phyloP scores from a whole-genome alignment of 129 eudicot species.

The Scalesia atractyloides region DNA sequence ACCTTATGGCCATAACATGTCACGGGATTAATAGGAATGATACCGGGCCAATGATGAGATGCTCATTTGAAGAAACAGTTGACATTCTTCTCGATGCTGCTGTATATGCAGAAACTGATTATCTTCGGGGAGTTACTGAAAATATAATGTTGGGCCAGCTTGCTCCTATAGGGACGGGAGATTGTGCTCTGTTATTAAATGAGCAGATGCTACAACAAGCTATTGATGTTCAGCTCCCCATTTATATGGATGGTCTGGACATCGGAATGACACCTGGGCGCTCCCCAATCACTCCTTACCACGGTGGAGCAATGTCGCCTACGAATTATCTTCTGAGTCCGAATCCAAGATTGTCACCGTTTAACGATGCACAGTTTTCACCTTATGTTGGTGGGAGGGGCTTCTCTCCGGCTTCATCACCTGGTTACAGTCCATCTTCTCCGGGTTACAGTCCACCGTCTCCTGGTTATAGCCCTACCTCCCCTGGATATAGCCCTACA shows the following conservation, averaged over 20 bases:
- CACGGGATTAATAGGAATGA: constrained; percentile 92
- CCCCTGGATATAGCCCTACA: constrained; percentile 73
- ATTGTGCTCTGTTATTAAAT: constrained; percentile 69
- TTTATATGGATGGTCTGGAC: constrained; percentile 92
- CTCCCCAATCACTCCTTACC: constrained; percentile 89
- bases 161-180: constrained; percentile 98
- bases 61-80: constrained; percentile 95
- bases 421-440: constrained; percentile 76
- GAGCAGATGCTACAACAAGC: constrained; percentile 93
- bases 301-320: constrained; percentile 85
- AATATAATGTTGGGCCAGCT: constrained; percentile 96
- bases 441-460: constrained; percentile 86
- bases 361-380: constrained; percentile 82
- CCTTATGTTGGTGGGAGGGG: constrained; percentile 90
- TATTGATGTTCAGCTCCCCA: constrained; percentile 85
- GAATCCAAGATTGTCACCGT: constrained; percentile 73
- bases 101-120: constrained; percentile 85
- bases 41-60: constrained; percentile 97
- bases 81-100: constrained; percentile 98
- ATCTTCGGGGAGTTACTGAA: constrained; percentile 88
- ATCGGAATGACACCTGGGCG: constrained; percentile 95
- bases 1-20: constrained; percentile 96
- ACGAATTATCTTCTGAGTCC: constrained; percentile 80
- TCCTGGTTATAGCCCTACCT: constrained; percentile 78
- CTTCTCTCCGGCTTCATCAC: constrained; percentile 87